Evolutionary conservation across 805 yeast genomes (phyloP).

Genomic region (Wickerhamomyces chambardii): DNA sequence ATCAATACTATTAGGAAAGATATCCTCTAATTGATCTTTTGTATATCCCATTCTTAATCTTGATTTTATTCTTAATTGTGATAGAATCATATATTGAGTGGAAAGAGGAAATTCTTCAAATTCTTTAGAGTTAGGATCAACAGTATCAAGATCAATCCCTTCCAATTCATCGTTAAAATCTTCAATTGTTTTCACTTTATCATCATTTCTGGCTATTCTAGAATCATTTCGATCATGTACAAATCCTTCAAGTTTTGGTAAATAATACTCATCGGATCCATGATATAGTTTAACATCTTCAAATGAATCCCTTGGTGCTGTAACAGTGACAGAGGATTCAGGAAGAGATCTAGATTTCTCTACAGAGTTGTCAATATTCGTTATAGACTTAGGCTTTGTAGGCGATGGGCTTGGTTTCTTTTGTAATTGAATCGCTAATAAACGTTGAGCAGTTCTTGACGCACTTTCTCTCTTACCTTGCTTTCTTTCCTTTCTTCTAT

Average conservation of each 20-base stretch:
- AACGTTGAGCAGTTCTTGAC: slow-evolving; percentile 64
- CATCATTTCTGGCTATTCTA: slow-evolving; percentile 58
- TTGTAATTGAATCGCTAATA: slow-evolving; percentile 76
- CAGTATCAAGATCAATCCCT: slow-evolving; percentile 57
- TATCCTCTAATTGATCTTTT: slow-evolving; percentile 72
- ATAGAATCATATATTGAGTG: slow-evolving; percentile 81
- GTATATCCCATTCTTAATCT: slow-evolving; percentile 93
- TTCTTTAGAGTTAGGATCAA: slow-evolving; percentile 79
- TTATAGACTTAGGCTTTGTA: slow-evolving; percentile 25
- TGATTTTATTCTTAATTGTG: slow-evolving; percentile 75
- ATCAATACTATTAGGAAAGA: slow-evolving; percentile 82
- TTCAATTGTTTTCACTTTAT: slow-evolving; percentile 57
- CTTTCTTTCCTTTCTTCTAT: slow-evolving; percentile 60
- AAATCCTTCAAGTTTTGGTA: slow-evolving; percentile 62
- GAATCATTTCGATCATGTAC: slow-evolving; percentile 48
- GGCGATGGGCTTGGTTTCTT: slow-evolving; percentile 15
- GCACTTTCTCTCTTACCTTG: slow-evolving; percentile 68
- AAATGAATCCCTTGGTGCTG: too few relatives aligned
- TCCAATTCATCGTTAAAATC: slow-evolving; percentile 54
- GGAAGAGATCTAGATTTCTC: too few relatives aligned
- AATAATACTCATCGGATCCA: slow-evolving; percentile 73
- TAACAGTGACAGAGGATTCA: too few relatives aligned
- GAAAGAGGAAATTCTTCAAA: slow-evolving; percentile 72
- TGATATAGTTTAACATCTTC: slow-evolving; percentile 24
- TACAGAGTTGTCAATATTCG: too few relatives aligned